Base-by-base conservation (phyloP, 345 rosid genomes). In the Trapa bicornis region DNA sequence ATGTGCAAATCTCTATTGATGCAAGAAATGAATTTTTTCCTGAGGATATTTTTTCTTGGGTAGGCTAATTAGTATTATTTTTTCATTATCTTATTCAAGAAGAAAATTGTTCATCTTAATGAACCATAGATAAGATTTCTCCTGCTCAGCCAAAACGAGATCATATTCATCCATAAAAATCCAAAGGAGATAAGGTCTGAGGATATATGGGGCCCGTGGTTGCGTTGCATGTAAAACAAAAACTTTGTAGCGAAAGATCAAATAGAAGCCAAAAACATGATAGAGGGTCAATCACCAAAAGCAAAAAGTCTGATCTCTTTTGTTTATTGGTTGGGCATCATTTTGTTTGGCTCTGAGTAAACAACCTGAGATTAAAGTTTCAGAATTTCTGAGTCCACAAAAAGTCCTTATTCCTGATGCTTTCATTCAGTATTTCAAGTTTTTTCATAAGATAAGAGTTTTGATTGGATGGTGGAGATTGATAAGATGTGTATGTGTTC, bases 181-280 rank as follows among this genome's bases (percentile, higher is more conserved):
- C 67, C 37, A 15, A 43, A 65, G 67, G 37, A 41, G 67, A 65
- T 65, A 65, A 65, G 67, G 52, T 65, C 67, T 65, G 67, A 64
- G 66, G 47, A 39, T 64, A 37, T 38, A 64, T 29, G 22, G 67
- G 15, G 50, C 52, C 63, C 11, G 15, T 42, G 67, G 37, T 65
- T n/a, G 37, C 42, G 33, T 8, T 65, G 50, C 11, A 65, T 6
- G 43, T 65, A 43, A 42, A 41, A 65, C 67, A 65, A 65, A 65
- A 65, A 12, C 37, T 65, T 42, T 65, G 29, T n/a, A 14, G 37
- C n/a, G 53, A 33, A 37, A 65, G 5, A 17, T 65, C 66, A n/a
- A 35, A 41, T 52, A 65, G 16, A 65, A 35, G 67, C 67, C 67
- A 65, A 65, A 41, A 65, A 7, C 52, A 42, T 65, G 42, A n/a